These are phyloP conservation scores for Pythium oligandrum DNA, from an alignment of 352 stramenopile species.

Conservation along the genomic window DNA sequence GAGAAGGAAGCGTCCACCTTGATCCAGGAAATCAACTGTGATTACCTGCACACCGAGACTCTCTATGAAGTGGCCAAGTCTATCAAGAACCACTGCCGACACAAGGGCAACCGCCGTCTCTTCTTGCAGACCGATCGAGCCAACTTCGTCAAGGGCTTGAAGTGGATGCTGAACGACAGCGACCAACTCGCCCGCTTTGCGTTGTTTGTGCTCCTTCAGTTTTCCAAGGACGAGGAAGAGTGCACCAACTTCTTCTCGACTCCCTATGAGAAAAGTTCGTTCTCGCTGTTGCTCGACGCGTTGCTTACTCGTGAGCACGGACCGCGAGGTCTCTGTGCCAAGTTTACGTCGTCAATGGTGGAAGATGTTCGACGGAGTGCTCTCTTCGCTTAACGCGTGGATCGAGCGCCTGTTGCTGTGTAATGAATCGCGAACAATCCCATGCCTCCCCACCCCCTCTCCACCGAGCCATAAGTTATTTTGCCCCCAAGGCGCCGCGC, in stretches of 20 bases:
- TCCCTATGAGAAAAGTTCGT: conserved; percentile 55
- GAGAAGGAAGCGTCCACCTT: conserved; percentile 38
- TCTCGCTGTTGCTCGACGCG: conserved; percentile 40
- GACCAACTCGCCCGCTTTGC: conserved; percentile 56
- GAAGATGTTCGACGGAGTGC: conserved; percentile 51
- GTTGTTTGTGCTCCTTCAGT: conserved; percentile 64
- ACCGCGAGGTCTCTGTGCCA: conserved; percentile 18
- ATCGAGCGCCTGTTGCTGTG: conserved; percentile 5
- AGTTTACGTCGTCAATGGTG: conserved; percentile 52
- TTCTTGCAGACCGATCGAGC: conserved; percentile 41
- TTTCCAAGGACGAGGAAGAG: conserved; percentile 32
- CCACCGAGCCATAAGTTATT: conserved; percentile 11
- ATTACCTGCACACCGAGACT: conserved; percentile 47
- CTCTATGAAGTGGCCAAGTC: conserved; percentile 57
- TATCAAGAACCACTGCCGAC: conserved; percentile 68
- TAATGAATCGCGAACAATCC: background rate
- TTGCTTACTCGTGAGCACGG: conserved; percentile 25
- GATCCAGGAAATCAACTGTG: conserved; percentile 54
- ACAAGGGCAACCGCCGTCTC: conserved; percentile 63
- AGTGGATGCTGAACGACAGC: conserved; percentile 60
- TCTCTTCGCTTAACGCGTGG: conserved; percentile 41
- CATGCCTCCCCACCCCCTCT: conserved; percentile 1
- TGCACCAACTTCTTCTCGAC: conserved; percentile 41
- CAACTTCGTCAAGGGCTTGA: conserved; percentile 41
- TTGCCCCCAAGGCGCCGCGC: conserved; percentile 1